Base-by-base conservation (phyloP, 768 basidiomycete species). In the Kwoniella dendrophila region DNA sequence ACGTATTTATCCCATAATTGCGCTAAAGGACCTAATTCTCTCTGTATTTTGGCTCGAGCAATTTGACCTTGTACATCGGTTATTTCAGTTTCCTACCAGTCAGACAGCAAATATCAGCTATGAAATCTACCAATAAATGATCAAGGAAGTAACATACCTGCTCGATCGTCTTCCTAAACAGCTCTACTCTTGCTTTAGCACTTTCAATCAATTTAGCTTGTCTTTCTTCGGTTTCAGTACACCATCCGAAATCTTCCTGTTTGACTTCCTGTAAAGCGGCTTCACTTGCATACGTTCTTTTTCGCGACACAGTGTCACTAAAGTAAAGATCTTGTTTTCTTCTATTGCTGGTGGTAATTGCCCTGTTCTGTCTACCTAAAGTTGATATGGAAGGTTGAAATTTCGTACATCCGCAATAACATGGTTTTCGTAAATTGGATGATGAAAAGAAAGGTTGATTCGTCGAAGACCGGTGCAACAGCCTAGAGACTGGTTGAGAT, bases 21-120 rank as follows among this genome's bases (percentile, higher is more conserved):
- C 38, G 85, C 83, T 4, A 92, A 79, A 1, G 86, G 83, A 66
- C 90, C 89, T n/a, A 87, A 76, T 56, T 90, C 88, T 64, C 88
- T 88, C 49, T 88, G 77, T 26, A 84, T 82, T 64, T 86, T 86
- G 0, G 88, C 83, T 10, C 82, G 80, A 10, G 80, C 76, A 55
- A 90, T 84, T 65, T 88, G 86, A 44, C 85, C 85, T 7, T 82
- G 79, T 11, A 62, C 60, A 29, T 62, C 60, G 16, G 41, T 48
- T 2, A 27, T 48, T 11, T 62, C 60, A 7, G 41, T 48, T 38
- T 62, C 54, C 60, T 62, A 50, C 4, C 14, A 20, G n/a, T n/a
- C n/a, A 20, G 6, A 43, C 20, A 10, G 18, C 7, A 43, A 43
- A 43, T 43, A 16, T 8, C 34, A 16, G 7, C 16, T 7, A 8